phyloP scores from a whole-genome alignment of 306 rosid genomes.

The Urtica urens region DNA sequence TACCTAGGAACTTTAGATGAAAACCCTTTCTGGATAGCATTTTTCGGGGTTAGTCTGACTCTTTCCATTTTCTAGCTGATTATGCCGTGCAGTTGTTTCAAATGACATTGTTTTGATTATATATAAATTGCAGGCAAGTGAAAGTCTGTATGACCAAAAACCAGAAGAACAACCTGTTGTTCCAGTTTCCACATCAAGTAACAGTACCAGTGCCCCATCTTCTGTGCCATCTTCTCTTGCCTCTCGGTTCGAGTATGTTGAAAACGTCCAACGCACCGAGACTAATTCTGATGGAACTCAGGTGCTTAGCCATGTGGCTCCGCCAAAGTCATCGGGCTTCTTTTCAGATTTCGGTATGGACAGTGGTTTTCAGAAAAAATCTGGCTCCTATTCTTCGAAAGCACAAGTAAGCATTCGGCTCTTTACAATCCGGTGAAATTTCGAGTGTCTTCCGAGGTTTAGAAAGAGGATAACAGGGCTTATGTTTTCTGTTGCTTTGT shows the following conservation, averaged over 20 bases:
- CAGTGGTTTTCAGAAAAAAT: slow-evolving; percentile 43
- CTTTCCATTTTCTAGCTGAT: no score
- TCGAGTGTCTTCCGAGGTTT: no score
- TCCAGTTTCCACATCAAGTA: slow-evolving; percentile 42
- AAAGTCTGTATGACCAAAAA: slow-evolving; percentile 80
- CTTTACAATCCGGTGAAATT: no score
- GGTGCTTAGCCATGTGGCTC: slow-evolving; percentile 44
- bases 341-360: slow-evolving; percentile 92
- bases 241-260: slow-evolving; percentile 91
- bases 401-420: slow-evolving; percentile 73
- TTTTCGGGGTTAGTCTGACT: no score
- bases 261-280: slow-evolving; percentile 61
- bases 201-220: slow-evolving; percentile 32
- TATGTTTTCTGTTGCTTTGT: no score
- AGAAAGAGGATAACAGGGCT: no score
- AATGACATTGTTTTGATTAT: no score
- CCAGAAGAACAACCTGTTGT: slow-evolving; percentile 73
- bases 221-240: slow-evolving; percentile 41
- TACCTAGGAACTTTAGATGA: no score
- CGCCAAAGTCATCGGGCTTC: slow-evolving; percentile 84
- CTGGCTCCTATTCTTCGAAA: slow-evolving; percentile 48
- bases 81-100: no score
- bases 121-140: slow-evolving; percentile 85
- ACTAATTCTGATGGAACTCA: slow-evolving; percentile 44
- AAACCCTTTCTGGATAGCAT: no score